Conservation (phyloP, 345 rosid species). For the Salix suchowensis region DNA sequence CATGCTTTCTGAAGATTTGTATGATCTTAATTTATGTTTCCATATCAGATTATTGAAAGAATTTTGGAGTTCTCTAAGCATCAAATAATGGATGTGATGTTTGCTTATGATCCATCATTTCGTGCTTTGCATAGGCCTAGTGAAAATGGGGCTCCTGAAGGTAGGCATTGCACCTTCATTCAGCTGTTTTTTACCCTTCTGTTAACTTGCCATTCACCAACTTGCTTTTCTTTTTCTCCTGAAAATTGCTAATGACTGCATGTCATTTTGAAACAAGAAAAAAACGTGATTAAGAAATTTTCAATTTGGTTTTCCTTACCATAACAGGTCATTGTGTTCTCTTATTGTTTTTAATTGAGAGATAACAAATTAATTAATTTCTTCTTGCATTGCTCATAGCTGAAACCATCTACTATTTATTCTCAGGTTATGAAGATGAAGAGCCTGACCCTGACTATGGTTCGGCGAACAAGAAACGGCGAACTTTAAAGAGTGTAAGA, state of each 20-base stretch:
- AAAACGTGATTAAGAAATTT: too few species aligned
- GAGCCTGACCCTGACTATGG: constrained; percentile 69
- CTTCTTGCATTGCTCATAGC: not conserved
- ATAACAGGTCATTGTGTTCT: too few species aligned
- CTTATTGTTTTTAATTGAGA: not conserved
- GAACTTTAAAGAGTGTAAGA: constrained; percentile 59
- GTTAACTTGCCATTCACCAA: constrained; percentile 4
- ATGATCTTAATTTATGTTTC: constrained; percentile 8
- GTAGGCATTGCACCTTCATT: constrained; percentile 38
- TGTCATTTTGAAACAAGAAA: too few species aligned
- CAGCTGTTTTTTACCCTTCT: constrained; percentile 2
- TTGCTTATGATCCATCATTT: constrained; percentile 86
- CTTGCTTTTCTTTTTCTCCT: constrained; percentile 1
- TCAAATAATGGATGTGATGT: constrained; percentile 82
- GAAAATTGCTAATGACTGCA: not conserved
- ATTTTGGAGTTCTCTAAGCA: constrained; percentile 90
- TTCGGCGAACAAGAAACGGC: constrained; percentile 75
- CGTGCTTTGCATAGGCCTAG: constrained; percentile 77
- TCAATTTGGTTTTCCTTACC: too few species aligned
- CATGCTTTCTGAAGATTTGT: not conserved
- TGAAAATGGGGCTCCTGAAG: constrained; percentile 70
- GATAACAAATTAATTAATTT: not conserved
- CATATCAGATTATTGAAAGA: constrained; percentile 80
- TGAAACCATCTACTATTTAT: constrained; percentile 3
- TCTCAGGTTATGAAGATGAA: constrained; percentile 76